These are phyloP conservation scores for Rhizopogon sp. DNA, from an alignment of 768 basidiomycete genomes.

Conservation along the genomic window DNA sequence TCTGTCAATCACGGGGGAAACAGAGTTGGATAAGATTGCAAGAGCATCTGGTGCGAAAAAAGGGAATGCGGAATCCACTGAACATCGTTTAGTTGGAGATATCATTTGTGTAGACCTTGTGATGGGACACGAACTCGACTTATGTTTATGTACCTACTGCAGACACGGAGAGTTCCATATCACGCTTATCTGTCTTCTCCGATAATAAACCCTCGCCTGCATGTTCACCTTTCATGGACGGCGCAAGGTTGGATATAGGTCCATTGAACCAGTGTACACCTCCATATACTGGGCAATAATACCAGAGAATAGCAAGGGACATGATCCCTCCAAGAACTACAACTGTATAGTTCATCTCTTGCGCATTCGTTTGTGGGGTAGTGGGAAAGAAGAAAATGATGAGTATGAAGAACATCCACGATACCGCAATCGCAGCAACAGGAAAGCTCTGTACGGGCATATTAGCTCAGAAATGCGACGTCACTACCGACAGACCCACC, in stretches of 20 bases:
- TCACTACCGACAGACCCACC: background rate
- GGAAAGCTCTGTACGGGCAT: conserved; percentile 17
- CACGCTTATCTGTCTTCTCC: background rate
- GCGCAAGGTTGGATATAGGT: conserved; percentile 13
- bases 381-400: conserved; percentile 28
- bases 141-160: background rate
- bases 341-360: conserved; percentile 33
- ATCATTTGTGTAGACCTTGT: too few relatives aligned
- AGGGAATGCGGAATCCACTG: too few relatives aligned
- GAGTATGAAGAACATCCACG: conserved; percentile 33
- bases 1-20: too few relatives aligned
- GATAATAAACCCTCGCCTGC: background rate
- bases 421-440: conserved; percentile 24
- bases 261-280: conserved; percentile 25
- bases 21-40: too few relatives aligned
- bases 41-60: too few relatives aligned
- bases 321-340: conserved; percentile 30
- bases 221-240: background rate
- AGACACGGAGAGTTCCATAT: background rate
- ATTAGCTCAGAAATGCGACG: background rate
- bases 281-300: conserved; percentile 15
- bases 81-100: too few relatives aligned
- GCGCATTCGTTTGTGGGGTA: conserved; percentile 19
- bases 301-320: conserved; percentile 9
- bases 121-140: background rate